Evolutionary conservation across 176 grass and related monocot genomes (phyloP), one percentile per base, ranked within the genome.

Genomic region (Ensete ventricosum): DNA sequence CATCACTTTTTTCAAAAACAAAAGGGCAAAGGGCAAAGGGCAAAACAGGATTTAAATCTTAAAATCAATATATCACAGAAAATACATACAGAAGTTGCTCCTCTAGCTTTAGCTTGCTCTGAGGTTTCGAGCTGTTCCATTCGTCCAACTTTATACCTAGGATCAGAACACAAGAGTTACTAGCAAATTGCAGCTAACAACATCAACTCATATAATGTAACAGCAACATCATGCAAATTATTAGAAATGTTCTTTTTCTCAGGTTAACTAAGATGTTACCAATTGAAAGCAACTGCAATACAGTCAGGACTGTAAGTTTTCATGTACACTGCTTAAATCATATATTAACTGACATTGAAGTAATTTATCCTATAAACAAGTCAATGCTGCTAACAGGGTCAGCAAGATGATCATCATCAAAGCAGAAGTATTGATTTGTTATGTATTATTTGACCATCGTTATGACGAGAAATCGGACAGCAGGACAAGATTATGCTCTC

Each of bases 101-200:
- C 90, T 85, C 88, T 93, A 77, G 80, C 20, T 91, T 93, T 98
- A 25, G 94, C 86, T 79, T 98, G 85, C 25, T 49, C 83, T 80
- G 90, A 82, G 72, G 90, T 88, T 79, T 98, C 94, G 58, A 97
- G 84, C 65, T 97, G 93, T 70, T 97, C 93, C 73, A 97, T 92
- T 90, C 93, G 86, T 81, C 93, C 93, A 76, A 97, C 93, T 85
- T 97, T 97, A 87, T 97, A 97, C 73, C 90, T 92, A 65, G 26
- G 79, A 75, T 69, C 54, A 85, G 77, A 78, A 73, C 25, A 64
- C 49, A 11, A 79, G 20, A 79, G 20, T 76, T 72, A 84, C 68
- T 34, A 81, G 48, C 34, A 49, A 51, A 34, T 20, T 51, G 17
- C 25, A 52, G 51, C 34, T 25, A 65, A n/a, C 57, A 60, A n/a